These are phyloP conservation scores for Ogataea corticis DNA, from an alignment of 805 yeast genomes.

Conservation along the genomic window DNA sequence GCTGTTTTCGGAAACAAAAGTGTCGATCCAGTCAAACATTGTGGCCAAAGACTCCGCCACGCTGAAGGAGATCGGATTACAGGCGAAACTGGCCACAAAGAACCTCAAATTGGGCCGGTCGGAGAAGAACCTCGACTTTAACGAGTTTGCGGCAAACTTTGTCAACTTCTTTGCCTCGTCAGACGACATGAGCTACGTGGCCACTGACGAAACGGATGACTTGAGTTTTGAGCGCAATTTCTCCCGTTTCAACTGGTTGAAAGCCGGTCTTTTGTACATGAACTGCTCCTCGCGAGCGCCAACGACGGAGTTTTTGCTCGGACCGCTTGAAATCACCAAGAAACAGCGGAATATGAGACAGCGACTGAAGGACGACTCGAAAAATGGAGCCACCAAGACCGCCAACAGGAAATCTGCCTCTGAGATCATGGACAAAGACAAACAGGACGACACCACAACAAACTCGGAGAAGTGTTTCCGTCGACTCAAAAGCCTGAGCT, in stretches of 20 bases:
- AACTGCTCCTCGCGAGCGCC: conserved; percentile 47
- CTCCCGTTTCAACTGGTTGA: conserved; percentile 55
- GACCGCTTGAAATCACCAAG: conserved; percentile 66
- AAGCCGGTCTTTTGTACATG: conserved; percentile 53
- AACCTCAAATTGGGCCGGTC: conserved; percentile 59
- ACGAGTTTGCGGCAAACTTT: conserved; percentile 47
- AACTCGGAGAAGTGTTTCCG: conserved; percentile 57
- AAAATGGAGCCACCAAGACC: conserved; percentile 41
- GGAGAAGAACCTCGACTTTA: conserved; percentile 48
- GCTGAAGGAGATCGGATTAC: conserved; percentile 56
- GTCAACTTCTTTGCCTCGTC: conserved; percentile 33
- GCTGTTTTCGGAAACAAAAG: conserved; percentile 44
- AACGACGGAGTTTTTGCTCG: conserved; percentile 62
- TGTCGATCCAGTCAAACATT: conserved; percentile 37
- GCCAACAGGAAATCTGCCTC: conserved; percentile 56
- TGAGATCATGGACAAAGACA: conserved; percentile 51
- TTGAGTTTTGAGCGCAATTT: conserved; percentile 22
- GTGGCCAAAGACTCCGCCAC: conserved; percentile 69
- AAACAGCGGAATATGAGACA: conserved; percentile 38
- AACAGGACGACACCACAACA: conserved; percentile 57
- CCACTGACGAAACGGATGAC: conserved; percentile 23
- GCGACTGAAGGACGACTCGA: conserved; percentile 45
- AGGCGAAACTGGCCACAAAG: conserved; percentile 64
- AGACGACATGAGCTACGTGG: conserved; percentile 23
- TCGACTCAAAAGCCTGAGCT: conserved; percentile 28